These are phyloP conservation scores for Cryptococcus neoformans DNA, from an alignment of 1,284 basidiomycete genomes.

Conservation along the genomic window DNA sequence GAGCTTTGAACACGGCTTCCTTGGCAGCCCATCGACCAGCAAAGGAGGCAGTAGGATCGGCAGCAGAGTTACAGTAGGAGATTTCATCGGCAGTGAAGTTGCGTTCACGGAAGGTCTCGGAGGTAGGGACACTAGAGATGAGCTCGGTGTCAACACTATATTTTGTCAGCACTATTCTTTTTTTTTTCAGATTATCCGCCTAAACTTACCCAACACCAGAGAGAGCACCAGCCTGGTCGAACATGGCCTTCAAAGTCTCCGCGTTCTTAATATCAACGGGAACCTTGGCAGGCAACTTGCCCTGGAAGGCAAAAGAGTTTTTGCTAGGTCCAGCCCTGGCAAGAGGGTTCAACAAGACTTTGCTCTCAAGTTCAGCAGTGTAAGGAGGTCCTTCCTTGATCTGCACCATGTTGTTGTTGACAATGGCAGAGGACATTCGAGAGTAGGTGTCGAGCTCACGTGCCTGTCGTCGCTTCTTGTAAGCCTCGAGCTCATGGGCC, in stretches of 20 bases:
- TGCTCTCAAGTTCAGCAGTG: conserved; percentile 76
- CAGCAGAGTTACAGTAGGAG: conserved; percentile 80
- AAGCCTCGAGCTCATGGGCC: conserved; percentile 67
- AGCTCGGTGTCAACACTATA: conserved; percentile 62
- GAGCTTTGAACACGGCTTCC: conserved; percentile 98
- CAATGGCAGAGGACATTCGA: conserved; percentile 93
- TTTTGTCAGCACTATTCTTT: conserved; percentile 10
- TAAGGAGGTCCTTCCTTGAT: conserved; percentile 96
- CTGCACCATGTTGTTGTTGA: conserved; percentile 85
- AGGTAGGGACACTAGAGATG: conserved; percentile 86
- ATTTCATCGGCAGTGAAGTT: conserved; percentile 93
- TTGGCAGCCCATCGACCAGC: conserved; percentile 97
- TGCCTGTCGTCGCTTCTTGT: conserved; percentile 65
- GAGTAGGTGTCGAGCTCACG: conserved; percentile 80
- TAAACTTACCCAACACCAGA: conserved; percentile 63
- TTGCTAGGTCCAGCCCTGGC: conserved; percentile 84
- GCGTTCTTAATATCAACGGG: conserved; percentile 65
- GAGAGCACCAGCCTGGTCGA: conserved; percentile 50
- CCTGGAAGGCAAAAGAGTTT: conserved; percentile 76
- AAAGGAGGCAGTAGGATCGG: conserved; percentile 84
- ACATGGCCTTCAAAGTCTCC: conserved; percentile 56
- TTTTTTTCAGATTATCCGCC: no score
- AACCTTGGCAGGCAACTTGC: conserved; percentile 59
- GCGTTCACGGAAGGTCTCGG: conserved; percentile 81
- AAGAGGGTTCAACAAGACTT: conserved; percentile 88